These are phyloP conservation scores for Geum urbanum DNA, from an alignment of 306 rosid species.

Conservation along the genomic window DNA sequence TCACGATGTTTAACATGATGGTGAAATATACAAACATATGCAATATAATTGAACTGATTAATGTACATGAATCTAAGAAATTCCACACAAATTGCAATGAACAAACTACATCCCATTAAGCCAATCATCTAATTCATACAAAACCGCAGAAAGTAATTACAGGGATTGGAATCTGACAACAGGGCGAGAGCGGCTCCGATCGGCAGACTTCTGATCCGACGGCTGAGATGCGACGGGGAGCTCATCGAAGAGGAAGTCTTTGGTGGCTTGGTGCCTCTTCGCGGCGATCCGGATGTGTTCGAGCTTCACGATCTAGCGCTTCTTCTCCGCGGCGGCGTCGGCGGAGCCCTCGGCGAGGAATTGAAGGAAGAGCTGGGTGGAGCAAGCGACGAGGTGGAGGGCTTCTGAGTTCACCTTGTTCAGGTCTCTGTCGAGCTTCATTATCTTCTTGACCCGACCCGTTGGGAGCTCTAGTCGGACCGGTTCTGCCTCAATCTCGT, in stretches of 20 bases:
- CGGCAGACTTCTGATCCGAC: conserved; percentile 23
- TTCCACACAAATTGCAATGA: neutral
- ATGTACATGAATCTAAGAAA: neutral
- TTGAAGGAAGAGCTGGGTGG: conserved; percentile 69
- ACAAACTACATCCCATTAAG: neutral
- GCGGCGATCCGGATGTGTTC: conserved; percentile 60
- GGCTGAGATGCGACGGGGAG: conserved; percentile 52
- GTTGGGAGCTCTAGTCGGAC: conserved; percentile 51
- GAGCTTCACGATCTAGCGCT: conserved; percentile 73
- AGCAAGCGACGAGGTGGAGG: conserved; percentile 54
- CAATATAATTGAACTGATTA: neutral
- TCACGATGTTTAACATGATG: neutral
- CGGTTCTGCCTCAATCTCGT: conserved; percentile 6
- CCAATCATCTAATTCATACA: too few species aligned
- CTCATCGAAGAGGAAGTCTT: conserved; percentile 80
- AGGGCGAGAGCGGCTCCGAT: conserved; percentile 28
- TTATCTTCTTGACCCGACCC: conserved; percentile 71
- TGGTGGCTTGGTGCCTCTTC: conserved; percentile 65
- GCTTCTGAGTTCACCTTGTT: conserved; percentile 71
- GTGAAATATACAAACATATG: neutral
- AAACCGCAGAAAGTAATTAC: too few species aligned
- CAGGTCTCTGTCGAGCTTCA: conserved; percentile 65
- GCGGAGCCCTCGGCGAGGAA: conserved; percentile 73
- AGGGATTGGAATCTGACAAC: conserved; percentile 1
- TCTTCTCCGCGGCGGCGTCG: conserved; percentile 54